Conservation (phyloP, 2,329 filamentous ascomycete genomes). For the Alternaria angustiovoidea region DNA sequence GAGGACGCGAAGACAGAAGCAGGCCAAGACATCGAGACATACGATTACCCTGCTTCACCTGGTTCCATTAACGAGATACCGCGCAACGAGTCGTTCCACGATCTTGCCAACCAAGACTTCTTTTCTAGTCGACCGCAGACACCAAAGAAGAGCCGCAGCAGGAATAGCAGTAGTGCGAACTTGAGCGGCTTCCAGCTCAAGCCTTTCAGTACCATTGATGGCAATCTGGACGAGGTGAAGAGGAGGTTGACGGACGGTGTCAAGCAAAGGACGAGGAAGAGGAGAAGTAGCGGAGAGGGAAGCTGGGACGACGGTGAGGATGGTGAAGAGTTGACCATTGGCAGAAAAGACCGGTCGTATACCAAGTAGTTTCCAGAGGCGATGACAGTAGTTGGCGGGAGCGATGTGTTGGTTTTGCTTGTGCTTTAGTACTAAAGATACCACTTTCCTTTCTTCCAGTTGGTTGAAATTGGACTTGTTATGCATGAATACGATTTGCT, state of each 20-base stretch:
- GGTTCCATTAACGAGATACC: slow-evolving; percentile 56
- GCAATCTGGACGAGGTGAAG: slow-evolving; percentile 81
- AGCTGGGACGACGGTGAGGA: slow-evolving; percentile 34
- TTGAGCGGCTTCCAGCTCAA: slow-evolving; percentile 71
- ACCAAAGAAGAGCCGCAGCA: slow-evolving; percentile 74
- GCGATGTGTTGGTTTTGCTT: slow-evolving; percentile 3
- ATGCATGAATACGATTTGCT: slow-evolving; percentile 5
- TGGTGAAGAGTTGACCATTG: slow-evolving; percentile 34
- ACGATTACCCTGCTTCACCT: slow-evolving; percentile 39
- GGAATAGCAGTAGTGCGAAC: slow-evolving; percentile 64
- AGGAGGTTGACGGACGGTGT: slow-evolving; percentile 86
- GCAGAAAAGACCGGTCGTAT: slow-evolving; percentile 21
- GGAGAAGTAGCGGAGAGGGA: slow-evolving; percentile 51
- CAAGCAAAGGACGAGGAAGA: slow-evolving; percentile 73
- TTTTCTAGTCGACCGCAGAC: slow-evolving; percentile 90
- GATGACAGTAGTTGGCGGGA: neutral
- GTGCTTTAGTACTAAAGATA: slow-evolving; percentile 22
- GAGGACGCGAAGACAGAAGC: slow-evolving; percentile 26
- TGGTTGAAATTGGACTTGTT: slow-evolving; percentile 9
- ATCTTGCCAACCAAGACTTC: slow-evolving; percentile 85
- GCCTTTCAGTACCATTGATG: slow-evolving; percentile 72
- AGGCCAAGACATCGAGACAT: slow-evolving; percentile 30
- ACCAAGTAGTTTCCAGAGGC: slow-evolving; percentile 10
- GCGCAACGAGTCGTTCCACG: slow-evolving; percentile 91
- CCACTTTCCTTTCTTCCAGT: slow-evolving; percentile 20